Evolutionary conservation across 2,329 filamentous ascomycete genomes (phyloP).

Genomic region (Aspergillus terreus): DNA sequence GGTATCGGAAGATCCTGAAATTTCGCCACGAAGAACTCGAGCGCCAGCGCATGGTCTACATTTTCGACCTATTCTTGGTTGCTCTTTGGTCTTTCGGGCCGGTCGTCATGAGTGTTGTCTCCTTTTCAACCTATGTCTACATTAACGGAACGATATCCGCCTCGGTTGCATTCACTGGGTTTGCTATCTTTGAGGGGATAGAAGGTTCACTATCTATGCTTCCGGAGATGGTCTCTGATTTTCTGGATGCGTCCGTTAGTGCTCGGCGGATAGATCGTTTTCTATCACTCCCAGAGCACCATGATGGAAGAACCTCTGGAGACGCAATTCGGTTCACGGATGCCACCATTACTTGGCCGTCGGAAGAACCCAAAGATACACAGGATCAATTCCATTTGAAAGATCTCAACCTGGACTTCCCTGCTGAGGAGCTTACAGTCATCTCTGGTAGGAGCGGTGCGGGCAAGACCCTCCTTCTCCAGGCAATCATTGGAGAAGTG

Average conservation of each 20-base stretch:
- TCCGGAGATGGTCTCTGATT: conserved; percentile 66
- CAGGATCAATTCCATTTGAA: conserved; percentile 60
- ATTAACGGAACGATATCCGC: conserved; percentile 60
- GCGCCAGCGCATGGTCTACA: conserved; percentile 63
- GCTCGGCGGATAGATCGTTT: conserved; percentile 66
- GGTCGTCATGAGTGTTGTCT: conserved; percentile 65
- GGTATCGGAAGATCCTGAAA: conserved; percentile 65
- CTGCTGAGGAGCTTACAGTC: conserved; percentile 64
- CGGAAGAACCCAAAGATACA: conserved; percentile 55
- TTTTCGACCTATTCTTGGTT: conserved; percentile 59
- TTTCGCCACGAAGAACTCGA: conserved; percentile 63
- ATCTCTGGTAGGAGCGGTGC: conserved; percentile 73
- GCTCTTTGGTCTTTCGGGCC: conserved; percentile 69
- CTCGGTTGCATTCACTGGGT: conserved; percentile 73
- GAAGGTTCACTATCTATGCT: conserved; percentile 65
- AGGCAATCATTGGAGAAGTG: conserved; percentile 69
- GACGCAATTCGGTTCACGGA: conserved; percentile 62
- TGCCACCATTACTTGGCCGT: conserved; percentile 70
- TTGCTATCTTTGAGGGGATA: conserved; percentile 67
- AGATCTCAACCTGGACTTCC: conserved; percentile 63
- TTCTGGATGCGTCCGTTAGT: conserved; percentile 67
- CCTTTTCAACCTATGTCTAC: conserved; percentile 63
- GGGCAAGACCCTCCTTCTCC: conserved; percentile 71
- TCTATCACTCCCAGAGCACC: conserved; percentile 58
- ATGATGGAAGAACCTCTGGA: conserved; percentile 53